A percentile compares a stretch with the other conserved stretches of the same genome.
These are phyloP conservation scores for Oidium heveae DNA, from an alignment of 2,329 filamentous ascomycete species.

Conservation along the genomic window DNA sequence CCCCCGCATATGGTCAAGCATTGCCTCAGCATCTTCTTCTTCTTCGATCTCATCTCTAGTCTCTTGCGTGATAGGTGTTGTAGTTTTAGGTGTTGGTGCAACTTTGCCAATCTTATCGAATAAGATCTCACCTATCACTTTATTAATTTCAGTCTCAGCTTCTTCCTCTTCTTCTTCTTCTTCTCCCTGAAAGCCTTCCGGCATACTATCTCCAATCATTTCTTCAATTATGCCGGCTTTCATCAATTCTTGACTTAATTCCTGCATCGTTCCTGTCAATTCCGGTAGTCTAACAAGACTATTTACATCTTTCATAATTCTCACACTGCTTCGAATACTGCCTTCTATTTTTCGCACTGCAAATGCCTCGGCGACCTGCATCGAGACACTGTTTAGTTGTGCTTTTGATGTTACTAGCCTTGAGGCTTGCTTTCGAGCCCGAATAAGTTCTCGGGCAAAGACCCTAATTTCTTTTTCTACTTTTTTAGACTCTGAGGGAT, in stretches of 20 bases:
- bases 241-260: conserved; percentile 66
- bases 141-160: conserved; percentile 67
- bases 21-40: conserved; percentile 68
- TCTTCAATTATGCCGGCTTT: conserved; percentile 95
- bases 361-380: conserved; percentile 96
- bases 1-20: conserved; percentile 85
- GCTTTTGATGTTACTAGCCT: conserved; percentile 72
- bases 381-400: conserved; percentile 74
- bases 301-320: conserved; percentile 96
- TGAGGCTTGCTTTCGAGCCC: conserved; percentile 47
- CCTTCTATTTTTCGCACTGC: conserved; percentile 89
- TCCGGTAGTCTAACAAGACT: conserved; percentile 61
- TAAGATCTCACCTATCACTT: conserved; percentile 73
- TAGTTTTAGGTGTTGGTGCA: conserved; percentile 29
- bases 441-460: conserved; percentile 71
- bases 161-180: conserved; percentile 57
- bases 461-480: conserved; percentile 62
- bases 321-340: conserved; percentile 60
- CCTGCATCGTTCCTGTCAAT: conserved; percentile 69
- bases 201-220: conserved; percentile 72
- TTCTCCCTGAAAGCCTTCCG: conserved; percentile 47
- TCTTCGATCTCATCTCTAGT: conserved; percentile 24
- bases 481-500: conserved; percentile 54
- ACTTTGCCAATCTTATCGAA: conserved; percentile 54
- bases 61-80: conserved; percentile 23